Conservation (phyloP, 2,329 filamentous ascomycete species). For the Akanthomyces uredinophilus region DNA sequence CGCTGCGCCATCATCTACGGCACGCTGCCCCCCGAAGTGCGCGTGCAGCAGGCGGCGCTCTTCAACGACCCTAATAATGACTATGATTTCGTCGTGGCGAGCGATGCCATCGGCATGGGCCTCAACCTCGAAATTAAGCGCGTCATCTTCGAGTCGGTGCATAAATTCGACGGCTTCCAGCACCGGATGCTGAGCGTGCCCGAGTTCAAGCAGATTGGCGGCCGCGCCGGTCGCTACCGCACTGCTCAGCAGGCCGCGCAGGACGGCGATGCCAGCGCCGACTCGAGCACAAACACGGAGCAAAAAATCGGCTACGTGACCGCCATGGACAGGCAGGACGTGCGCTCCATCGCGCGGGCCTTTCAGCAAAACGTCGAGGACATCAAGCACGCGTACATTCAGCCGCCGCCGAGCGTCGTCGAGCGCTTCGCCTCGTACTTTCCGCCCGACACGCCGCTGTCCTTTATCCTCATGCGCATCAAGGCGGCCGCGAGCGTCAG, state of each 20-base stretch:
- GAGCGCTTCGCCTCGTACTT: slow-evolving; percentile 79
- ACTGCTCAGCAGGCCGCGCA: slow-evolving; percentile 55
- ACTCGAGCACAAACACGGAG: slow-evolving; percentile 18
- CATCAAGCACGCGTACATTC: slow-evolving; percentile 66
- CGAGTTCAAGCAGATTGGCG: slow-evolving; percentile 91
- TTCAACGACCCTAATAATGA: slow-evolving; percentile 97
- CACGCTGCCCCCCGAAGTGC: slow-evolving; percentile 82
- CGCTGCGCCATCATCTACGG: slow-evolving; percentile 93
- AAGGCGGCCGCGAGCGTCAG: slow-evolving; percentile 62
- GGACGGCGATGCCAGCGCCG: slow-evolving; percentile 5
- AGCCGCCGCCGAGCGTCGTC: slow-evolving; percentile 65
- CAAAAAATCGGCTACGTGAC: slow-evolving; percentile 67
- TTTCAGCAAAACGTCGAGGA: slow-evolving; percentile 61
- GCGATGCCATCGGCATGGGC: slow-evolving; percentile 96
- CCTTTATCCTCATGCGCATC: slow-evolving; percentile 73
- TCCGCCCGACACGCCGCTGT: slow-evolving; percentile 72
- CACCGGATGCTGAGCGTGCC: slow-evolving; percentile 60
- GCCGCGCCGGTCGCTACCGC: slow-evolving; percentile 81
- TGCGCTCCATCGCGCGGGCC: slow-evolving; percentile 54
- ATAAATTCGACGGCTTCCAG: slow-evolving; percentile 63
- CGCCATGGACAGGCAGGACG: slow-evolving; percentile 66
- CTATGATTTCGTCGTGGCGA: slow-evolving; percentile 90
- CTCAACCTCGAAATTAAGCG: slow-evolving; percentile 89
- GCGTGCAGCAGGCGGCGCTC: slow-evolving; percentile 81
- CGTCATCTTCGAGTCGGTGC: slow-evolving; percentile 74